Evolutionary conservation across 176 grass and related monocot genomes (phyloP).

Genomic region (Miscanthus lutarioriparius): DNA sequence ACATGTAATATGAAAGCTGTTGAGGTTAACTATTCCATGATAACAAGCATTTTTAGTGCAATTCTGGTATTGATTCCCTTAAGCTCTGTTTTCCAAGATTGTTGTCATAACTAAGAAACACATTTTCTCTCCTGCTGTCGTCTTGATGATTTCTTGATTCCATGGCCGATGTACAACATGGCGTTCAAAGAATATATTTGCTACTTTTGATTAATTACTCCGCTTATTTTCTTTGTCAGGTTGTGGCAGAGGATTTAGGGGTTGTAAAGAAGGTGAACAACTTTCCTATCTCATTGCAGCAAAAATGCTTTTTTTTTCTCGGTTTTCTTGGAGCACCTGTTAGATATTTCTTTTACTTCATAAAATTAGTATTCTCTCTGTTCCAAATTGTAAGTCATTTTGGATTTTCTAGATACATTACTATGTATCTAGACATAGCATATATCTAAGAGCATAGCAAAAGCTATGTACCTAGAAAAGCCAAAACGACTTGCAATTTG

Average conservation of each 20-base stretch:
- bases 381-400: neutral
- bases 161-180: neutral
- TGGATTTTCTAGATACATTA: neutral
- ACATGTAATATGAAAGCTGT: neutral
- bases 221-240: slow-evolving; percentile 44
- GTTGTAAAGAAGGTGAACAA: slow-evolving; percentile 81
- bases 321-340: neutral
- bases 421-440: neutral
- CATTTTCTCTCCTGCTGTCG: neutral
- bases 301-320: neutral
- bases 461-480: neutral
- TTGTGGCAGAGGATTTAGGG: slow-evolving; percentile 85
- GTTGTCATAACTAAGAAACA: neutral
- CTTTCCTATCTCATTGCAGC: neutral
- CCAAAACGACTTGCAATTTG: neutral
- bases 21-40: slow-evolving; percentile 10
- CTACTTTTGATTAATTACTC: slow-evolving; percentile 8
- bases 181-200: neutral
- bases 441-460: neutral
- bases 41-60: slow-evolving; percentile 9
- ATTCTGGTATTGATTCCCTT: neutral
- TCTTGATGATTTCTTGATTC: slow-evolving; percentile 20
- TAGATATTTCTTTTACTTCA: neutral
- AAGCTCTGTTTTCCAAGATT: slow-evolving; percentile 8
- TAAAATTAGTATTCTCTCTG: neutral